These are phyloP conservation scores for Boletus vinaceobasis DNA, from an alignment of 768 basidiomycete genomes.

Conservation along the genomic window DNA sequence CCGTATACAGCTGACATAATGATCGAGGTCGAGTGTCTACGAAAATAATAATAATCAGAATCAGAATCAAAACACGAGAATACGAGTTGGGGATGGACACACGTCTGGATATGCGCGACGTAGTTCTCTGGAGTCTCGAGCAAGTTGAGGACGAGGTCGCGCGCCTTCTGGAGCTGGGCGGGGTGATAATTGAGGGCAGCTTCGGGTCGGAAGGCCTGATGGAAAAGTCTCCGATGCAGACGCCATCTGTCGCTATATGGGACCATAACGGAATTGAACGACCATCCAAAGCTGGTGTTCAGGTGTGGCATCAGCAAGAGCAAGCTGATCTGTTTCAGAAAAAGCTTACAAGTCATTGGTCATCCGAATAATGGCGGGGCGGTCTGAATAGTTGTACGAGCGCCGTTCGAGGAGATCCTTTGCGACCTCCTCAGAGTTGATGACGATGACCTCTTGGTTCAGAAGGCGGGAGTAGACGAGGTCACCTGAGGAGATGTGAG, in stretches of 20 bases:
- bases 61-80: not conserved
- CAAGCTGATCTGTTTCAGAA: not conserved
- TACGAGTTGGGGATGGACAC: not conserved
- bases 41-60: too few species aligned
- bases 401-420: conserved; percentile 44
- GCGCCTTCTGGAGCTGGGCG: conserved; percentile 25
- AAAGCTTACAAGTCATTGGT: conserved; percentile 28
- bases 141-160: conserved; percentile 24
- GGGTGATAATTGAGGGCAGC: conserved; percentile 18
- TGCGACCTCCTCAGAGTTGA: conserved; percentile 39
- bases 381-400: conserved; percentile 44
- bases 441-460: conserved; percentile 36
- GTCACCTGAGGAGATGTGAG: conserved; percentile 25
- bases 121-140: conserved; percentile 20
- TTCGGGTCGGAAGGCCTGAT: conserved; percentile 25
- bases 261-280: conserved; percentile 28
- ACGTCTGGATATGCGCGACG: conserved; percentile 25
- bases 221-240: conserved; percentile 27
- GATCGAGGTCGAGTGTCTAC: conserved; percentile 24
- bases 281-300: conserved; percentile 26
- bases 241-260: conserved; percentile 30
- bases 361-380: conserved; percentile 31
- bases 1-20: conserved; percentile 33
- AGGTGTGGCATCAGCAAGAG: not conserved
- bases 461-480: conserved; percentile 36